Evolutionary conservation across 306 rosid genomes (phyloP), one percentile per base, ranked within the genome.

Genomic region (Abrus pulchellus): DNA sequence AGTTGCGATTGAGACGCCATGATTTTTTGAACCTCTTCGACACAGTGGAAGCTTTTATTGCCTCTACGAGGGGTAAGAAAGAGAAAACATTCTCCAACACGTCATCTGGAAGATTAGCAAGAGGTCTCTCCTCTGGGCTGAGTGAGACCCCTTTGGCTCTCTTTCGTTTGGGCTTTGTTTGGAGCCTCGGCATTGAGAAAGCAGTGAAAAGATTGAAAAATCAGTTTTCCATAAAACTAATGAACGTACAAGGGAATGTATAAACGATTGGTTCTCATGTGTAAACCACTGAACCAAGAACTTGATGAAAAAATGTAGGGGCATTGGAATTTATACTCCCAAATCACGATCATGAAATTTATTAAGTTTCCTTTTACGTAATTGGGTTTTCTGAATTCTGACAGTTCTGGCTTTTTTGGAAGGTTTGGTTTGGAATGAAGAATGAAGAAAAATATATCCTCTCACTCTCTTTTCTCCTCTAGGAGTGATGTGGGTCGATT

Each of bases 1-100:
- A 30, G 0, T 28, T 77, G 0, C 82, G 84, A 6, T 20, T 62
- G 2, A 7, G 14, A 14, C 0, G 29, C 84, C 86, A 81, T 0
- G 88, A n/a, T 3, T 27, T 32, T 2, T 43, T n/a, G 73, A 70
- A 83, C 5, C 56, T 32, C 0, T 5, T 38, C 0, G 88, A 64
- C 0, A 81, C 7, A 1, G 20, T 13, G 33, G 64, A 49, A 4
- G 8, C 11, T 12, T 20, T 27, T 0, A 68, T 40, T 5, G 85
- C 83, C 0, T 66, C 12, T 62, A 30, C 78, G 32, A 87, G 44
- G 0, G 93, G 84, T 9, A 89, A 44, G 32, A 87, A 65, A 0
- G 85, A 10, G 67, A 89, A 32, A 7, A 89, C 12, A 1, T 56
- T 1, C 1, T 80, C 78, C 1, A 89, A 1, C 11, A 87, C 0